phyloP scores from a whole-genome alignment of 2,329 filamentous ascomycete genomes.

The Herpotrichia juniperi region DNA sequence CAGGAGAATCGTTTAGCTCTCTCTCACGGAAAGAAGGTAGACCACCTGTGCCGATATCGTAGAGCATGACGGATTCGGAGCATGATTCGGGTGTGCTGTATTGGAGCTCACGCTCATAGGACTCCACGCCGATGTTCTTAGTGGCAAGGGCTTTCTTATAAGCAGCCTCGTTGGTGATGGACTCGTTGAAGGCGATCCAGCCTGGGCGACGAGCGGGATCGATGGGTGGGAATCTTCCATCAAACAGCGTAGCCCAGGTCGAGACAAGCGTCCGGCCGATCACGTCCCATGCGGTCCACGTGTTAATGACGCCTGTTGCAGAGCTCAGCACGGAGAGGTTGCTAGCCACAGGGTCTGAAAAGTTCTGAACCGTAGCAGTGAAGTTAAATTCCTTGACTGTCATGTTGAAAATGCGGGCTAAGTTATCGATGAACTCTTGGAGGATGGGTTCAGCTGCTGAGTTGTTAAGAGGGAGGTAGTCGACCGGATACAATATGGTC shows the following conservation, averaged over 20 bases:
- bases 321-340: slow-evolving; percentile 38
- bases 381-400: slow-evolving; percentile 47
- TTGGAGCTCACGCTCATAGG: slow-evolving; percentile 47
- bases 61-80: slow-evolving; percentile 49
- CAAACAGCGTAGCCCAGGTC: slow-evolving; percentile 40
- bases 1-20: slow-evolving; percentile 37
- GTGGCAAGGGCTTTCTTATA: slow-evolving; percentile 27
- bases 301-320: slow-evolving; percentile 38
- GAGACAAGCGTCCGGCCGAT: slow-evolving; percentile 41
- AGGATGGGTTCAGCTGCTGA: slow-evolving; percentile 48
- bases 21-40: slow-evolving; percentile 48
- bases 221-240: slow-evolving; percentile 49
- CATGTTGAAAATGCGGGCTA: slow-evolving; percentile 46
- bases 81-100: slow-evolving; percentile 46
- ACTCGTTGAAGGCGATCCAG: slow-evolving; percentile 36
- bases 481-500: slow-evolving; percentile 47
- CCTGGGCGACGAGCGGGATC: slow-evolving; percentile 42
- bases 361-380: slow-evolving; percentile 38
- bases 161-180: slow-evolving; percentile 17
- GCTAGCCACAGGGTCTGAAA: slow-evolving; percentile 28
- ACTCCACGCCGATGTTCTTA: slow-evolving; percentile 44
- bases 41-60: slow-evolving; percentile 52
- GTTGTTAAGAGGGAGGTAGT: slow-evolving; percentile 51
- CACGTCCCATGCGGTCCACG: slow-evolving; percentile 39
- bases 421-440: slow-evolving; percentile 43